A percentile compares a stretch with the other conserved stretches of the same genome.
Conservation (phyloP, 179 eudicot genomes). For the Dionaea muscipula region DNA sequence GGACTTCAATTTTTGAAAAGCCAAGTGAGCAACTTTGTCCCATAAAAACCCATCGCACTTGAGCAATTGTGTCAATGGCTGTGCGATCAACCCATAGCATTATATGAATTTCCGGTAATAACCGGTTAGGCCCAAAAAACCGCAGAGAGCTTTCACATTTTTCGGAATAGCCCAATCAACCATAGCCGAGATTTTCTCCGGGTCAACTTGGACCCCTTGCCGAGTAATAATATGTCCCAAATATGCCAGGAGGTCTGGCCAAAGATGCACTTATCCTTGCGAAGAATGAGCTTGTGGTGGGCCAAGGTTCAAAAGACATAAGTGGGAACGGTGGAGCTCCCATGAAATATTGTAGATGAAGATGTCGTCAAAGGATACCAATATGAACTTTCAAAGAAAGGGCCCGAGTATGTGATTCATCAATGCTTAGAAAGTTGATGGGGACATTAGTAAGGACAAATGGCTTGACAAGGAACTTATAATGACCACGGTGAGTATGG, state of each 20-base stretch:
- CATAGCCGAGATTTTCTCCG: neutral
- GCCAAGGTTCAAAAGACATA: neutral
- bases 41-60: neutral
- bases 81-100: neutral
- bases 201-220: neutral
- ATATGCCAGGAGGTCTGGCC: neutral
- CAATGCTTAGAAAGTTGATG: neutral
- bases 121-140: no score
- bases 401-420: neutral
- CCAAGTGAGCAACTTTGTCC: neutral
- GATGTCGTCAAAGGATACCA: slow-evolving; percentile 1
- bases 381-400: neutral
- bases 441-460: slow-evolving; percentile 7
- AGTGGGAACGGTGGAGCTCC: neutral
- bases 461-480: neutral
- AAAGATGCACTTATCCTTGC: neutral
- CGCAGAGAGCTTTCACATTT: no score
- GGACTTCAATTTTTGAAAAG: neutral
- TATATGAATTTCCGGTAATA: neutral
- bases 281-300: neutral
- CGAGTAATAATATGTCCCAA: neutral
- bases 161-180: neutral
- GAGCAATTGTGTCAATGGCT: neutral
- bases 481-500: neutral
- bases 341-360: neutral